Evolutionary conservation across 2,329 filamentous ascomycete genomes (phyloP), one percentile per base, ranked within the genome.

Genomic region (Dactylellina drechsleri): DNA sequence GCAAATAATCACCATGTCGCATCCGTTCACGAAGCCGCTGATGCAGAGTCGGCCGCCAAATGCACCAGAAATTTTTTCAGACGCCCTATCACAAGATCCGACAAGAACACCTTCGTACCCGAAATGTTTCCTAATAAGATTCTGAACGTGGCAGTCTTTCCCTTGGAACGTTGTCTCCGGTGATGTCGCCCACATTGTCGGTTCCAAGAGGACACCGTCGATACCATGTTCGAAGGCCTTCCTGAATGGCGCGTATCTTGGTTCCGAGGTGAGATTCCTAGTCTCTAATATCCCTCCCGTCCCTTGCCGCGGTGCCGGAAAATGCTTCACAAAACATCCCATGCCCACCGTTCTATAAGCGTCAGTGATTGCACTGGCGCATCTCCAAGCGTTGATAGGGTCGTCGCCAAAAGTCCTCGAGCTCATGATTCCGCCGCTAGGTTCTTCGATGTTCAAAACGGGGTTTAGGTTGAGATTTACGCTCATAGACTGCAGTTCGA

Each of bases 391-490:
- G 83, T 98, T 92, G 79, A 97, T 93, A 0, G 95, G 93, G 79
- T 99, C 93, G 80, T 98, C 95, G 4, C 94, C 92, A 16, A 90
- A 91, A 40, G 94, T 93, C 68, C 95, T 88, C 4, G 97, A 94
- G 6, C 94, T 93, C 4, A 98, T 84, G 0, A 92, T 93, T 81
- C 97, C 93, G 80, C 94, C 95, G 49, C 92, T 88, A 57, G 92
- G 92, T 82, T 98, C 97, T 68, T 98, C 85, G 2, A 98, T 94
- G 82, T 99, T 95, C 4, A 99, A 84, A 47, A 96, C 93, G 0
- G 95, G 95, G 0, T 94, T 94, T 70, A 99, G 88, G 80, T 98
- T 96, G 84, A 96, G 89, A 81, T 99, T 99, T 79, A 99, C 92
- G 36, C 95, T 95, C 79, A 96, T 95, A 10, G 95, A 93, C 54